Base-by-base conservation (phyloP, 1,284 basidiomycete genomes). In the Paramarasmius palmivorus region DNA sequence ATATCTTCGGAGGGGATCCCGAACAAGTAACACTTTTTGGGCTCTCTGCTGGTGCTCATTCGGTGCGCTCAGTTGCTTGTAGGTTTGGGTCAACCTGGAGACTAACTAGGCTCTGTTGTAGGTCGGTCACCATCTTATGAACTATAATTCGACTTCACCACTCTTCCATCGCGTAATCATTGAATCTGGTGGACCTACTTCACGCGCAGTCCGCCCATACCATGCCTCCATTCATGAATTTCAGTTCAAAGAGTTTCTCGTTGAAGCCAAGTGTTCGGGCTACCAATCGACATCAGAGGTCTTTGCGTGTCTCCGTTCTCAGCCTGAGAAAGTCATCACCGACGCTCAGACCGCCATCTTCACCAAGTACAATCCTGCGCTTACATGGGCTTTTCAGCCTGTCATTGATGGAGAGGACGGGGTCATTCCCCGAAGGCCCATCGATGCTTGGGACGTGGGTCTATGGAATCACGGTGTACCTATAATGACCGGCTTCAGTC, bases 1-100 rank as follows among this genome's bases (percentile, higher is more conserved):
- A 26, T 15, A 34, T 34, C 5, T 54, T 54, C 20, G 53, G 53
- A 3, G 53, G 53, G 7, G 48, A 54, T 42, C 20, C 39, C 9
- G 15, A 38, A 5, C 35, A 54, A 22, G 53, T 54, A 29, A 15
- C 40, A 6, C 20, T 42, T 25, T 42, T 42, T 22, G 40, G 40
- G 20, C 40, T 42, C 14, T 42, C 40, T 3, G 48, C 29, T 32
- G 29, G 29, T 32, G 29, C 29, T 32, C 29, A 32, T 32, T 32
- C 29, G 29, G 29, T 32, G 29, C 29, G 6, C 12, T n/a, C n/a
- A n/a, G n/a, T n/a, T n/a, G n/a, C n/a, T n/a, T n/a, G n/a, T n/a
- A n/a, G n/a, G n/a, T n/a, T n/a, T n/a, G n/a, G n/a, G n/a, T n/a
- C n/a, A n/a, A n/a, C n/a, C n/a, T n/a, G n/a, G n/a, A 32, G 7